phyloP scores from a whole-genome alignment of 2,329 filamentous ascomycete species.

The Eutypella sp. region DNA sequence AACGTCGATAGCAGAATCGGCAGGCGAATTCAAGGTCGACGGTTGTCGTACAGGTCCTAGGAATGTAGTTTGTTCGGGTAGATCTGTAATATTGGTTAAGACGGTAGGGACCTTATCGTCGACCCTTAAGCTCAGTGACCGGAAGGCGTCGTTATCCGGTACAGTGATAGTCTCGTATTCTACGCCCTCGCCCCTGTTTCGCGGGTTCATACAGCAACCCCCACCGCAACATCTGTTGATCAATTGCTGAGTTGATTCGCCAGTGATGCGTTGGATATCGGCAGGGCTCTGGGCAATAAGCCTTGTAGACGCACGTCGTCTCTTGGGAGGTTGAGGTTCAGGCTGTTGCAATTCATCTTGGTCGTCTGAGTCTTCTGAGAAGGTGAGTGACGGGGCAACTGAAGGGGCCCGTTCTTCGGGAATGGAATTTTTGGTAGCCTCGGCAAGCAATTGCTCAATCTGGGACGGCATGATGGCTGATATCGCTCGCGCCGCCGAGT shows the following conservation, averaged over 20 bases:
- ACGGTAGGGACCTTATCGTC: slow-evolving; percentile 64
- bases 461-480: slow-evolving; percentile 27
- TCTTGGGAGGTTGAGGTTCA: slow-evolving; percentile 40
- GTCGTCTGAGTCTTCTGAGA: slow-evolving; percentile 58
- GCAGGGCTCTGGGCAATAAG: slow-evolving; percentile 60
- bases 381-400: slow-evolving; percentile 56
- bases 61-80: slow-evolving; percentile 72
- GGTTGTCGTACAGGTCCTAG: slow-evolving; percentile 53
- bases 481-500: background rate
- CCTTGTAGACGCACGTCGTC: slow-evolving; percentile 63
- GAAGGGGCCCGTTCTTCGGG: slow-evolving; percentile 43
- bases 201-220: slow-evolving; percentile 54
- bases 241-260: slow-evolving; percentile 57
- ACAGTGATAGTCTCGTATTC: slow-evolving; percentile 49
- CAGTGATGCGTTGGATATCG: slow-evolving; percentile 60
- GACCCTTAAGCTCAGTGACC: slow-evolving; percentile 71
- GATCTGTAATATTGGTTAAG: slow-evolving; percentile 64
- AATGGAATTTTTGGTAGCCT: slow-evolving; percentile 36
- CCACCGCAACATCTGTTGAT: slow-evolving; percentile 61
- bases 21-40: slow-evolving; percentile 36
- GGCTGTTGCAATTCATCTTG: slow-evolving; percentile 46
- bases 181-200: slow-evolving; percentile 38
- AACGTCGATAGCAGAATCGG: slow-evolving; percentile 46
- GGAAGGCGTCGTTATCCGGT: slow-evolving; percentile 82
- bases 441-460: slow-evolving; percentile 35